Conservation (phyloP, 768 basidiomycete species). For the Lactifluus hygrophoroides region DNA sequence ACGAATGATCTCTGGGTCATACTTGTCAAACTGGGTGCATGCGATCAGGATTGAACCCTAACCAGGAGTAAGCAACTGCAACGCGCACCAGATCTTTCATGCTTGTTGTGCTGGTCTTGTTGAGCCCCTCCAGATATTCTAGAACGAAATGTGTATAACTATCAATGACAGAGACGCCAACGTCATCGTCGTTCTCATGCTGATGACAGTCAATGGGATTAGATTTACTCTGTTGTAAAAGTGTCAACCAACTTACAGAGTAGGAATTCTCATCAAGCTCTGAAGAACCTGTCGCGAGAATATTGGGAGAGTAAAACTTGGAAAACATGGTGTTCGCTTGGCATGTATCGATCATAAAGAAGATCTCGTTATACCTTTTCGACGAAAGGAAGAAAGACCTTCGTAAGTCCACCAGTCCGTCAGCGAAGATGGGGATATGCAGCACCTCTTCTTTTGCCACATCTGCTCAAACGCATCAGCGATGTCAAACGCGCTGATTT, state of each 20-base stretch:
- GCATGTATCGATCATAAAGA: constrained; percentile 98
- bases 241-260: constrained; percentile 48
- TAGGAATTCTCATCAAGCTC: constrained; percentile 84
- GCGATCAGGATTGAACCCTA: neutral
- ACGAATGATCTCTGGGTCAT: constrained; percentile 62
- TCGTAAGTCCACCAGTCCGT: neutral
- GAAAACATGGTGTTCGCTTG: constrained; percentile 95
- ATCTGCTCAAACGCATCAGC: constrained; percentile 98
- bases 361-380: constrained; percentile 81
- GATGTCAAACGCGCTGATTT: constrained; percentile 94
- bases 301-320: constrained; percentile 88
- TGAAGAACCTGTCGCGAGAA: constrained; percentile 86
- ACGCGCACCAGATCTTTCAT: constrained; percentile 72
- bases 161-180: constrained; percentile 95
- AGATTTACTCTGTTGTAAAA: neutral
- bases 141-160: constrained; percentile 89
- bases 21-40: constrained; percentile 62
- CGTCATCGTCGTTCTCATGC: constrained; percentile 90
- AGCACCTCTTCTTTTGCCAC: constrained; percentile 89
- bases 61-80: neutral
- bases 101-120: constrained; percentile 77
- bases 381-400: neutral
- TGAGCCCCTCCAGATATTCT: constrained; percentile 84
- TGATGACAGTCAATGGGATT: constrained; percentile 26
- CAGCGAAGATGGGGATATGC: neutral